These are phyloP conservation scores for Cyclocybe cylindracea DNA, from an alignment of 768 basidiomycete genomes.

Conservation along the genomic window DNA sequence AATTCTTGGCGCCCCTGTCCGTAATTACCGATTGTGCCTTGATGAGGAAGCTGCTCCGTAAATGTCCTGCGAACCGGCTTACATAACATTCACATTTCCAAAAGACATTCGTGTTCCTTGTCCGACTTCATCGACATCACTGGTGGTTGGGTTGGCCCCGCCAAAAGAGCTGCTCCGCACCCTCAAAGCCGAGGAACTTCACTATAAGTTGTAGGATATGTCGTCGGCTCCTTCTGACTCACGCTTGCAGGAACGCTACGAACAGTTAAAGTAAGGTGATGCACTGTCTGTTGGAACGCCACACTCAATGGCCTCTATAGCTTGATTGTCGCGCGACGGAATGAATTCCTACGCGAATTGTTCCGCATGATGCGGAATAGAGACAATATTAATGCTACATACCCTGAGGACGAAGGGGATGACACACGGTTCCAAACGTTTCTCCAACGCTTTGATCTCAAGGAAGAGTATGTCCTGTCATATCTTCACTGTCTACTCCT, in stretches of 20 bases:
- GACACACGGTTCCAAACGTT: slow-evolving; percentile 50
- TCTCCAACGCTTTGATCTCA: slow-evolving; percentile 56
- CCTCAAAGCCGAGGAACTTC: not conserved
- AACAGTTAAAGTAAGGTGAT: slow-evolving; percentile 41
- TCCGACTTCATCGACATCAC: too few relatives aligned
- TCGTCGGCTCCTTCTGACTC: slow-evolving; percentile 12
- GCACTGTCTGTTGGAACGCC: not conserved
- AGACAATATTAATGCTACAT: slow-evolving; percentile 42
- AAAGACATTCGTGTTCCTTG: too few relatives aligned
- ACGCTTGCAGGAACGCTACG: slow-evolving; percentile 38
- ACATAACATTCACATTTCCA: too few relatives aligned
- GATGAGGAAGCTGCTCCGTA: too few relatives aligned
- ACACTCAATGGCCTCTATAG: slow-evolving; percentile 33
- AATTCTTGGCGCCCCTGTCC: too few relatives aligned
- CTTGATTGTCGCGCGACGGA: slow-evolving; percentile 61
- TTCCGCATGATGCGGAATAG: slow-evolving; percentile 62
- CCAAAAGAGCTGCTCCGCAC: too few relatives aligned
- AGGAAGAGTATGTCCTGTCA: slow-evolving; percentile 43
- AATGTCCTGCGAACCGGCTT: too few relatives aligned
- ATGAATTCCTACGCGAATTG: slow-evolving; percentile 74
- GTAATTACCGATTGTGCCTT: too few relatives aligned
- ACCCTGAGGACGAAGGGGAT: slow-evolving; percentile 39
- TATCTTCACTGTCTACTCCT: not conserved
- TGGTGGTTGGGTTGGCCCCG: too few relatives aligned
- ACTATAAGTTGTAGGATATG: slow-evolving; percentile 9